Evolutionary conservation across 1,284 basidiomycete genomes (phyloP), one percentile per base, ranked within the genome.

Genomic region (Trichosporon sp.): DNA sequence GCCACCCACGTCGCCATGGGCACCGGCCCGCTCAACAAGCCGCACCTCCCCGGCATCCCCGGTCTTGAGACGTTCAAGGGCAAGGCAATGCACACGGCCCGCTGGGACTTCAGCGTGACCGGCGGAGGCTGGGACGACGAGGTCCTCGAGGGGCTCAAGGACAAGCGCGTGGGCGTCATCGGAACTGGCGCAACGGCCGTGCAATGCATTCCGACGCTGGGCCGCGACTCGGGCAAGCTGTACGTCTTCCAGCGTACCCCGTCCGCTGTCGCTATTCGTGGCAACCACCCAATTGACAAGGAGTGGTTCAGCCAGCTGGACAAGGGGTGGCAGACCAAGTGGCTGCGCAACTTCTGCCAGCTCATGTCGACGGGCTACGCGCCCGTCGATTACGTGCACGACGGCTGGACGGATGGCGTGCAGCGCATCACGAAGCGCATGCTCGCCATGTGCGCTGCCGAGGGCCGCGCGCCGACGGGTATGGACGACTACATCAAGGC

Each of bases 221-320:
- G 58, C 4, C 25, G 49, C 3, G 60, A 64, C 66, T 29, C 23
- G 3, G 60, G 58, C 21, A 49, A 58, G 23, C 61, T 67, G 23
- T 54, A 59, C 34, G 63, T 67, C 13, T 67, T 67, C 63, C 66
- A 67, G 63, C 66, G 66, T 56, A 67, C 66, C 2, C 63, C 66
- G 0, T 60, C 63, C 6, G 60, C 60, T 1, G 63, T 65, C 6
- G 63, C 54, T 5, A 32, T 61, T 2, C 66, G 63, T 11, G 25
- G 46, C 29, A 67, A 67, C 66, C 66, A 67, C 49, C 25, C 34
- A 2, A 67, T 67, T 33, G 66, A 67, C 59, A 61, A 61, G 44
- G 61, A 65, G 56, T 67, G 62, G 65, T 64, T 67, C 25, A 37
- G 16, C 13, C 31, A 40, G 19, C 57, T 64, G 33, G 62, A 64